phyloP scores from a whole-genome alignment of 148 eudicot species.

The Fagopyrum esculentum region DNA sequence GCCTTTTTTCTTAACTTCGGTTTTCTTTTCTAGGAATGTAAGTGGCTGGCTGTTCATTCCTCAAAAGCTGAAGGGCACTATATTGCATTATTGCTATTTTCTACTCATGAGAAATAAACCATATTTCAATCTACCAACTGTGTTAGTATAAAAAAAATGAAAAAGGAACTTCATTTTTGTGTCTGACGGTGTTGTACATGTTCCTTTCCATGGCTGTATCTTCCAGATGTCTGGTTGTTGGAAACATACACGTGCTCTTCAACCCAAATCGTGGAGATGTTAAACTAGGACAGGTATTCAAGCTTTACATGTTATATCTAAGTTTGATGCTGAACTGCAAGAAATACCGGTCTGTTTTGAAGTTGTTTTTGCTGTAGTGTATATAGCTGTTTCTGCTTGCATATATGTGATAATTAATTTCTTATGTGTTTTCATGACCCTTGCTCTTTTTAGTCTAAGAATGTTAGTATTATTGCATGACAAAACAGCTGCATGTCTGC shows the following conservation, averaged over 20 bases:
- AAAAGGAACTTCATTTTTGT: neutral
- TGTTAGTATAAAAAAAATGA: neutral
- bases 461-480: neutral
- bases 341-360: neutral
- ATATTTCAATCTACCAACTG: neutral
- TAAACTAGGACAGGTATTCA: conserved; percentile 85
- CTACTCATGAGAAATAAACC: neutral
- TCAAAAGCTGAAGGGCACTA: neutral
- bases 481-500: neutral
- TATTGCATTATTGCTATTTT: neutral
- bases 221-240: conserved; percentile 55
- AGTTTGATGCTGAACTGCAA: neutral
- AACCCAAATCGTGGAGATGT: conserved; percentile 88
- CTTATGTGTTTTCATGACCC: neutral
- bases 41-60: neutral
- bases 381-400: neutral
- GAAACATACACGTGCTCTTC: conserved; percentile 81
- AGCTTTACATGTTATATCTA: neutral
- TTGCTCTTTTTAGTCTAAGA: neutral
- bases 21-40: neutral
- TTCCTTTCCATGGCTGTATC: conserved; percentile 18
- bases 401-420: neutral
- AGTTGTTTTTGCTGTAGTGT: neutral
- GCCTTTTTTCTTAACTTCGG: neutral
- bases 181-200: conserved; percentile 1